phyloP scores from a whole-genome alignment of 345 rosid species.

The Acer campestre region DNA sequence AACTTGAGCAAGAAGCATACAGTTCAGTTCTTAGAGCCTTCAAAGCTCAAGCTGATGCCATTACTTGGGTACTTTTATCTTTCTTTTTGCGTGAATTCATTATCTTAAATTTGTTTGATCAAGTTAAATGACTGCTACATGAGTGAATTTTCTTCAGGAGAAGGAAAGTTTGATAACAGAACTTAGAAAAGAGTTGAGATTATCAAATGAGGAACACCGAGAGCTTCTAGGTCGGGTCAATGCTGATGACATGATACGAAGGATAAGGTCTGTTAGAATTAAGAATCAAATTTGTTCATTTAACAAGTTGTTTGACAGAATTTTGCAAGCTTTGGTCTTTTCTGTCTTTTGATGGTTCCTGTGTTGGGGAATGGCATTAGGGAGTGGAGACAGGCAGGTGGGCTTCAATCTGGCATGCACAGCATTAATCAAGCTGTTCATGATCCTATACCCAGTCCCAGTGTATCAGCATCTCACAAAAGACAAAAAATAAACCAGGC shows the following conservation, averaged over 20 bases:
- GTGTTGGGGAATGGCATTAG: constrained; percentile 38
- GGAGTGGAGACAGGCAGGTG: constrained; percentile 89
- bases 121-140: constrained; percentile 38
- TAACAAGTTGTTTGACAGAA: constrained; percentile 7
- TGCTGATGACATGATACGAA: constrained; percentile 64
- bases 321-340: constrained; percentile 13
- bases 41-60: constrained; percentile 96
- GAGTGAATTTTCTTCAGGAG: constrained; percentile 60
- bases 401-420: constrained; percentile 57
- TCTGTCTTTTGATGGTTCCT: constrained; percentile 15
- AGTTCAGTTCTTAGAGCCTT: constrained; percentile 79
- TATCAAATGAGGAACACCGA: constrained; percentile 86
- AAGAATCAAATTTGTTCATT: constrained; percentile 13
- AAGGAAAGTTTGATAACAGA: constrained; percentile 86
- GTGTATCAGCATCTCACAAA: constrained; percentile 74
- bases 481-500: constrained; percentile 65
- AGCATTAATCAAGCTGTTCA: constrained; percentile 56
- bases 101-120: constrained; percentile 32
- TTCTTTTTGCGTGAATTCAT: constrained; percentile 15
- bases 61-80: constrained; percentile 73
- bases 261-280: constrained; percentile 59
- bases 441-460: constrained; percentile 73
- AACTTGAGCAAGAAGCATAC: constrained; percentile 88
- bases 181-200: constrained; percentile 78
- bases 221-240: constrained; percentile 81